Evolutionary conservation across 768 basidiomycete genomes (phyloP).

Genomic region (Lentinula raphanica): DNA sequence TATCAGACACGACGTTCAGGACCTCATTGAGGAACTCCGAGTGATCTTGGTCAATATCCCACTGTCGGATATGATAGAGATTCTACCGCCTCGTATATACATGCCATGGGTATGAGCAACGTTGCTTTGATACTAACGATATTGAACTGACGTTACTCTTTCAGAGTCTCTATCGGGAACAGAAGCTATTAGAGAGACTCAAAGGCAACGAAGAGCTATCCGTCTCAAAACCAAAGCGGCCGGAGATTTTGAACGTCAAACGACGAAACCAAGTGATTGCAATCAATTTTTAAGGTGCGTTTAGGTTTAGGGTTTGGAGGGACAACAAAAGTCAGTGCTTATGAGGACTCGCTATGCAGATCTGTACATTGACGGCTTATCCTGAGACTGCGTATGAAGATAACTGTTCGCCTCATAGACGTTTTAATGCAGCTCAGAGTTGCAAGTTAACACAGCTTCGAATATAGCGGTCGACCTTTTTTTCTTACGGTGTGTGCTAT

Average conservation of each 20-base stretch:
- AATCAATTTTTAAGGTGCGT: neutral
- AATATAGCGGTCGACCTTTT: too few relatives aligned
- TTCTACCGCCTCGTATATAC: neutral
- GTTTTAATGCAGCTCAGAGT: too few relatives aligned
- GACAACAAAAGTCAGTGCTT: too few relatives aligned
- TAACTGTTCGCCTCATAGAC: too few relatives aligned
- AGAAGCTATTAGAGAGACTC: neutral
- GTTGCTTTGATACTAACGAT: neutral
- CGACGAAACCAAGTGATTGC: neutral
- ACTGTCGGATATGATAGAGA: neutral
- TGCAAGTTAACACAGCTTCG: too few relatives aligned
- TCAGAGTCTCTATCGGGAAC: neutral
- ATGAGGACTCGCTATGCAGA: too few relatives aligned
- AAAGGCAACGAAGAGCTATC: neutral
- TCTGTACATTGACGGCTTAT: too few relatives aligned
- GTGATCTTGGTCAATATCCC: neutral
- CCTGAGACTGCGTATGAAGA: too few relatives aligned
- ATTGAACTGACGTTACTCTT: neutral
- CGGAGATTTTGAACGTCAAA: neutral
- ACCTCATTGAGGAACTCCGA: neutral
- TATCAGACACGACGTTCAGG: neutral
- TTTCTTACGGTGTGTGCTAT: too few relatives aligned
- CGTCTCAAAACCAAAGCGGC: neutral
- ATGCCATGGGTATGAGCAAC: neutral
- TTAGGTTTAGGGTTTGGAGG: too few relatives aligned